A percentile compares a stretch with the other conserved stretches of the same genome.
phyloP scores from a whole-genome alignment of 371 early-diverging fungal species.

The Mucor mucedo region DNA sequence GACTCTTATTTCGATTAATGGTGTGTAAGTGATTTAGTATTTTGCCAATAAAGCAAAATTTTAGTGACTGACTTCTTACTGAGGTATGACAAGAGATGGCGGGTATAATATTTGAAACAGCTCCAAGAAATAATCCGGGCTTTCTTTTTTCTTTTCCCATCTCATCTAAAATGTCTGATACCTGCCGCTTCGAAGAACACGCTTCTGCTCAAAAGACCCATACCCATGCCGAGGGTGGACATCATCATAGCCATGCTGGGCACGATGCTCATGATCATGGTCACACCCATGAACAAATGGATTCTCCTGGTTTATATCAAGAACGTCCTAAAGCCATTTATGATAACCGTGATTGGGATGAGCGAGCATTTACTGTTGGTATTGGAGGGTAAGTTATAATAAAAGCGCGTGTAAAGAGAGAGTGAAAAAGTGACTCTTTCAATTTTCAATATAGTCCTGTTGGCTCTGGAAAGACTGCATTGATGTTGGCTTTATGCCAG shows the following conservation, averaged over 20 bases:
- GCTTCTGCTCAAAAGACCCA: conserved; percentile 21
- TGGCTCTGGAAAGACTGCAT: conserved; percentile 94
- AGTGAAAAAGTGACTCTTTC: not conserved
- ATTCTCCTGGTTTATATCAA: conserved; percentile 85
- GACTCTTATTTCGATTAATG: too few species aligned
- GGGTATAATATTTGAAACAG: too few species aligned
- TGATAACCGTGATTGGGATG: conserved; percentile 82
- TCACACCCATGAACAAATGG: conserved; percentile 90
- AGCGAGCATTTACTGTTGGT: conserved; percentile 93
- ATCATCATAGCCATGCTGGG: conserved; percentile 51
- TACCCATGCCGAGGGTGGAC: conserved; percentile 39
- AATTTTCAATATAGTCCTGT: conserved; percentile 68
- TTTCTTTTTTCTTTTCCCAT: not conserved
- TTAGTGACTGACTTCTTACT: too few species aligned
- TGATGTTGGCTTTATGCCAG: conserved; percentile 90
- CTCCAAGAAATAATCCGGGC: too few species aligned
- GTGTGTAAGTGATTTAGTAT: too few species aligned
- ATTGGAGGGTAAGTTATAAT: conserved; percentile 80
- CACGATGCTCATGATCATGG: conserved; percentile 69
- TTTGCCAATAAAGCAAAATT: too few species aligned
- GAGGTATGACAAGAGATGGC: too few species aligned
- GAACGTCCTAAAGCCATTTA: conserved; percentile 77
- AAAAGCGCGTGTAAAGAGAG: not conserved
- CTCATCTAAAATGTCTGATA: conserved; percentile 15
- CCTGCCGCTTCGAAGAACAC: conserved; percentile 35